Evolutionary conservation across 1,139 yeast genomes (phyloP).

Genomic region (Suhomyces guaymorum): DNA sequence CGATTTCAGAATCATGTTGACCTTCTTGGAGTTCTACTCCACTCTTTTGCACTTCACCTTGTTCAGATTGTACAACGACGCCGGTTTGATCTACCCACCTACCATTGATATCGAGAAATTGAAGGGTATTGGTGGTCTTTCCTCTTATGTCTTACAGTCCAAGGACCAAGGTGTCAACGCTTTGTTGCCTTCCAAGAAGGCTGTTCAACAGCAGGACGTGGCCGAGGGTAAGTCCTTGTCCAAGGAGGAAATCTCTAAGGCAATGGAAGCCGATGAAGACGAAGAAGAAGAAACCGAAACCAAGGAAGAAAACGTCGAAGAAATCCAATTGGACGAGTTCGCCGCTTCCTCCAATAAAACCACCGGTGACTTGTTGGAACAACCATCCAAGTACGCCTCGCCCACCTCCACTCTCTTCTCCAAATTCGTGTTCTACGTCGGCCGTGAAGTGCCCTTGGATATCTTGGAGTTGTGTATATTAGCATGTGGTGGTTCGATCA

Average conservation of each 20-base stretch:
- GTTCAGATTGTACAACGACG: slow-evolving; percentile 80
- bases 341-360: slow-evolving; percentile 58
- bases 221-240: slow-evolving; percentile 43
- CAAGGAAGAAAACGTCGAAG: slow-evolving; percentile 44
- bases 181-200: slow-evolving; percentile 40
- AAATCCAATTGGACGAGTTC: slow-evolving; percentile 65
- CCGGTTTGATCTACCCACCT: slow-evolving; percentile 90
- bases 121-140: slow-evolving; percentile 88
- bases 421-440: slow-evolving; percentile 78
- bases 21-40: slow-evolving; percentile 93
- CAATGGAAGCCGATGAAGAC: slow-evolving; percentile 52
- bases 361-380: slow-evolving; percentile 74
- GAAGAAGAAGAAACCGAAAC: slow-evolving; percentile 40
- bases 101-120: slow-evolving; percentile 67
- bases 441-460: slow-evolving; percentile 95
- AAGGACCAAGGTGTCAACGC: slow-evolving; percentile 42
- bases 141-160: slow-evolving; percentile 67
- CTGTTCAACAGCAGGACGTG: slow-evolving; percentile 13
- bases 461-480: slow-evolving; percentile 84
- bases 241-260: slow-evolving; percentile 47
- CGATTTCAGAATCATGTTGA: slow-evolving; percentile 95
- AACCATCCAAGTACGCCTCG: slow-evolving; percentile 68
- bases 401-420: slow-evolving; percentile 67
- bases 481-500: slow-evolving; percentile 83
- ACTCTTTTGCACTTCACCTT: slow-evolving; percentile 86